Base-by-base conservation (phyloP, 2,329 filamentous ascomycete species). In the Decorospora gaudefroyi region DNA sequence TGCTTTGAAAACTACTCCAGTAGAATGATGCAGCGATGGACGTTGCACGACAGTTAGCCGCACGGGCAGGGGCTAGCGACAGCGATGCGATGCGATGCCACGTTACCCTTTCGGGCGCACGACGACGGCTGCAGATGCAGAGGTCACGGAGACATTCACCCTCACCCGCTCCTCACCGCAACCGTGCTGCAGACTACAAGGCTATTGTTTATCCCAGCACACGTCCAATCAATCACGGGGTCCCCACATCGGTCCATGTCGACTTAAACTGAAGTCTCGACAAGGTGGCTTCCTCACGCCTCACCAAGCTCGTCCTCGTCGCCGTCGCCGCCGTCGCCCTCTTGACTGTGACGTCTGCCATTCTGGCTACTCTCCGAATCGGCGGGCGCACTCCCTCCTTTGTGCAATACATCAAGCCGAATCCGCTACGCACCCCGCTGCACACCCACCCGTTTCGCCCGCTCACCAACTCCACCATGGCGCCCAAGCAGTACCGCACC, bases 331-430 rank as follows among this genome's bases (percentile, higher is more conserved):
- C 76, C 60, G 64, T 84, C 59, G 53, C 83, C 57, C 69, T 86
- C 63, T 77, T 87, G 68, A 62, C 81, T 63, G 69, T 72, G 51
- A 70, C 78, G 40, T 63, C 75, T 72, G 74, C 79, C 79, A 86
- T 80, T 65, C 82, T 89, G 85, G 85, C 86, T 76, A 75, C 79
- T 65, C 75, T 79, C 69, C 77, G 82, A 68, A 73, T 80, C 58
- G 70, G 78, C 64, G 71, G 76, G 54, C 82, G 86, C 62, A 74
- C 88, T 56, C 75, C 76, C 51, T 76, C 77, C 42, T 68, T 86
- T 55, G 74, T 83, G 47, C 75, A 74, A 60, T 81, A 84, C 56
- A 63, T 86, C 49, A 65, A 76, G 74, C 63, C 70, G 42, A 55
- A 64, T 34, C 63, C 67, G 28, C 38, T 68, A 47, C 52, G 44